phyloP scores from a whole-genome alignment of 2,329 filamentous ascomycete species.

The Calonectria montana region DNA sequence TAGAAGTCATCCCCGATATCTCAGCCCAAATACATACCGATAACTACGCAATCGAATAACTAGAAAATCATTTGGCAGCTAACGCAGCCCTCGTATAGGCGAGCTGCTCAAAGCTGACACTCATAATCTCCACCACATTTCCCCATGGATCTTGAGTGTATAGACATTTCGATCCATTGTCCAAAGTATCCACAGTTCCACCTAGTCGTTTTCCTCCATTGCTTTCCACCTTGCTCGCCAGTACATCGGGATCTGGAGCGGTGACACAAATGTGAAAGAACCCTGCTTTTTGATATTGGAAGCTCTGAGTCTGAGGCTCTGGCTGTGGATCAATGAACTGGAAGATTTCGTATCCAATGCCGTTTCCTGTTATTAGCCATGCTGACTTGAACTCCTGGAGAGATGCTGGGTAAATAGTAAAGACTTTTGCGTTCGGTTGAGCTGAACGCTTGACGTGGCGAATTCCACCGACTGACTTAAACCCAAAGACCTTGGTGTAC shows the following conservation, averaged over 20 bases:
- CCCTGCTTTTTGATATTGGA: neutral
- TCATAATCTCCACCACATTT: neutral
- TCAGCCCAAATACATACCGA: neutral
- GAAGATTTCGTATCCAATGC: neutral
- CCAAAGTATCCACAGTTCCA: neutral
- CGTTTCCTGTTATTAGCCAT: neutral
- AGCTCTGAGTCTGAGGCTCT: neutral
- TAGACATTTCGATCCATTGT: neutral
- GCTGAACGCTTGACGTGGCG: neutral
- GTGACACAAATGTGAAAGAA: slow-evolving; percentile 2
- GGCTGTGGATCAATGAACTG: neutral
- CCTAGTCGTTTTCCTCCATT: neutral
- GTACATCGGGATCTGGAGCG: neutral
- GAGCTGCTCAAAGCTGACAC: neutral
- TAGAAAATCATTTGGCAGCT: neutral
- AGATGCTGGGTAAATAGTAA: neutral
- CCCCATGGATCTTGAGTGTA: neutral
- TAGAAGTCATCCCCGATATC: neutral
- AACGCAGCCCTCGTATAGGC: neutral
- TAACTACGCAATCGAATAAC: neutral
- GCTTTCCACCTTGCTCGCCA: neutral
- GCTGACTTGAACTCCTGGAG: neutral
- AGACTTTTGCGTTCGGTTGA: neutral
- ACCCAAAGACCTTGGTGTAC: neutral
- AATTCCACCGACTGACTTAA: neutral